Percentiles rank a stretch among this genome's conserved stretches.
Evolutionary conservation across 805 yeast genomes (phyloP).

Genomic region (Candida tibetensis): DNA sequence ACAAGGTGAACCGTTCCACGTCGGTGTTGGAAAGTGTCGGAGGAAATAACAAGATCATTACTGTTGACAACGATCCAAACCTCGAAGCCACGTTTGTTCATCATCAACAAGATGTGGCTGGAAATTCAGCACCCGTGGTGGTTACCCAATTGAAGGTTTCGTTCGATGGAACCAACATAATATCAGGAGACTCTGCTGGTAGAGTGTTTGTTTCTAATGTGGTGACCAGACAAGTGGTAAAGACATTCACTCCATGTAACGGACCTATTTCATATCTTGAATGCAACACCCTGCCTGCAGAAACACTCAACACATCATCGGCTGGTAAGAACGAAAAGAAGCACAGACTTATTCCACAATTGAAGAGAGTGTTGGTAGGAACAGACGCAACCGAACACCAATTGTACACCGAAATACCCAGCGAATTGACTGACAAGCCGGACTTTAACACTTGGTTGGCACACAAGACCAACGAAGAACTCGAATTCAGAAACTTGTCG

Average conservation of each 20-base stretch:
- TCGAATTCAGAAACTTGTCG: conserved; percentile 46
- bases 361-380: conserved; percentile 58
- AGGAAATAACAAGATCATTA: conserved; percentile 51
- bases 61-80: conserved; percentile 50
- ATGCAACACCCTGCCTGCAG: conserved; percentile 20
- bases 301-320: conserved; percentile 17
- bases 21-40: conserved; percentile 58
- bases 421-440: conserved; percentile 8
- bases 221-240: conserved; percentile 63
- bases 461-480: conserved; percentile 49
- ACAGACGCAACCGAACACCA: conserved; percentile 38
- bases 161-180: conserved; percentile 68
- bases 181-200: conserved; percentile 77
- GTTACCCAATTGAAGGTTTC: conserved; percentile 59
- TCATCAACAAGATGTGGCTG: conserved; percentile 30
- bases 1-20: conserved; percentile 31
- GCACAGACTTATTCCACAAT: conserved; percentile 53
- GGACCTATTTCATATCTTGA: conserved; percentile 33
- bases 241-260: conserved; percentile 46
- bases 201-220: conserved; percentile 65
- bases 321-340: conserved; percentile 28
- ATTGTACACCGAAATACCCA: conserved; percentile 39
- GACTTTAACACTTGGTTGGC: conserved; percentile 51
- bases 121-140: conserved; percentile 11
- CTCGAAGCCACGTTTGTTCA: conserved; percentile 52